Evolutionary conservation across 2,329 filamentous ascomycete genomes (phyloP).

Genomic region (Metarhizium robertsii): DNA sequence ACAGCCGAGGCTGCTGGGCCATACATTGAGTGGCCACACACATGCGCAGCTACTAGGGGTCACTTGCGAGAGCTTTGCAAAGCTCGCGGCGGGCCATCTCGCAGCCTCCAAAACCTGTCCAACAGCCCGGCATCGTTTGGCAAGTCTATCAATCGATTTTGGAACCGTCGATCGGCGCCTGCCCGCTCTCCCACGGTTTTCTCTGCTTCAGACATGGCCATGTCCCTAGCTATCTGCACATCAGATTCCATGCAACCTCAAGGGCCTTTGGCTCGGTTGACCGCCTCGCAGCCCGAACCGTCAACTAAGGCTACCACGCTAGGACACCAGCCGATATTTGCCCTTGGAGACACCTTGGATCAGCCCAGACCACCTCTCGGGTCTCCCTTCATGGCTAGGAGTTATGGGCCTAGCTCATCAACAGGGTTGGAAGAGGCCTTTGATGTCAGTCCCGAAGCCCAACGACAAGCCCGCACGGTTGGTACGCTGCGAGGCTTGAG

Average conservation of each 20-base stretch:
- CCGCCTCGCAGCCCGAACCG: constrained; percentile 28
- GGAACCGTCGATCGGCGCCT: constrained; percentile 39
- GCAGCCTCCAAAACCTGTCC: constrained; percentile 37
- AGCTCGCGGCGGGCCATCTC: constrained; percentile 37
- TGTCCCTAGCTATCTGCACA: constrained; percentile 54
- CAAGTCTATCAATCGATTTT: constrained; percentile 37
- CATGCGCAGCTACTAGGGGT: constrained; percentile 50
- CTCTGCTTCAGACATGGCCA: constrained; percentile 50
- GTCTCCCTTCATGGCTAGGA: constrained; percentile 47
- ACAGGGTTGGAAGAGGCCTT: constrained; percentile 32
- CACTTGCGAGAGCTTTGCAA: constrained; percentile 56
- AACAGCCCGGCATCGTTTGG: constrained; percentile 48
- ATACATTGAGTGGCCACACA: constrained; percentile 56
- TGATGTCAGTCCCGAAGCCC: constrained; percentile 20
- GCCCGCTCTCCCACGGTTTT: constrained; percentile 40
- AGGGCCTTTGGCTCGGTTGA: constrained; percentile 51
- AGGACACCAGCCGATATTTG: background rate
- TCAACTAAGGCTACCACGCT: constrained; percentile 7
- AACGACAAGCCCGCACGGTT: constrained; percentile 38
- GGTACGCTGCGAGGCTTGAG: constrained; percentile 40
- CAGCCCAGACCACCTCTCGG: constrained; percentile 29
- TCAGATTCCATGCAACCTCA: constrained; percentile 55
- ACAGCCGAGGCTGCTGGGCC: constrained; percentile 36
- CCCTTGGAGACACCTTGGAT: constrained; percentile 12
- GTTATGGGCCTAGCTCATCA: constrained; percentile 54